phyloP scores from a whole-genome alignment of 768 basidiomycete genomes.

The Paxillus rubicundulus region DNA sequence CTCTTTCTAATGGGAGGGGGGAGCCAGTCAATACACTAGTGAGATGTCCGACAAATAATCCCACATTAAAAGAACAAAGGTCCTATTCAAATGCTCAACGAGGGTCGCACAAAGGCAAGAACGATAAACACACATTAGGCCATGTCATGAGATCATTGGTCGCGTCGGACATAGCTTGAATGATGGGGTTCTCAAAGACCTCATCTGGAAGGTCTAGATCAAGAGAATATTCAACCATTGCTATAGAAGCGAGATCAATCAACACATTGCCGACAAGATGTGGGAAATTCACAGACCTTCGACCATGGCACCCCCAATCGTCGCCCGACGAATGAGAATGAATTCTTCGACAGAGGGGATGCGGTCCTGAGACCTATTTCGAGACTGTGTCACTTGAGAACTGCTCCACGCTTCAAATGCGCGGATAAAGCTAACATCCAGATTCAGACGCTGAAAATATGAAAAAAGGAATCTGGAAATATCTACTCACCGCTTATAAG shows the following conservation, averaged over 20 bases:
- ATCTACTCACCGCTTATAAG: constrained; percentile 31
- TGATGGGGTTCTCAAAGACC: constrained; percentile 34
- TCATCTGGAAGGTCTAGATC: constrained; percentile 37
- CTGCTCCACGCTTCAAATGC: constrained; percentile 37
- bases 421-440: constrained; percentile 27
- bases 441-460: background rate
- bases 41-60: constrained; percentile 10
- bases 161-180: constrained; percentile 39
- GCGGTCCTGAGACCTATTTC: constrained; percentile 34
- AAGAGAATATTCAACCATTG: constrained; percentile 37
- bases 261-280: background rate
- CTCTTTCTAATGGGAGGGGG: constrained; percentile 30
- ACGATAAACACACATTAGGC: constrained; percentile 34
- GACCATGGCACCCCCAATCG: constrained; percentile 38
- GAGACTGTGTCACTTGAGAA: constrained; percentile 36
- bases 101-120: background rate
- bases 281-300: constrained; percentile 29
- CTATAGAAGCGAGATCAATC: constrained; percentile 16
- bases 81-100: constrained; percentile 23
- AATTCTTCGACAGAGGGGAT: constrained; percentile 40
- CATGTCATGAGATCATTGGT: constrained; percentile 41
- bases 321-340: constrained; percentile 36
- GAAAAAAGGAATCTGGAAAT: background rate
- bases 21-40: constrained; percentile 9
- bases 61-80: constrained; percentile 30